A percentile compares a stretch with the other conserved stretches of the same genome.
Conservation (phyloP, 257 asterid genomes). For the Plantago elongata region DNA sequence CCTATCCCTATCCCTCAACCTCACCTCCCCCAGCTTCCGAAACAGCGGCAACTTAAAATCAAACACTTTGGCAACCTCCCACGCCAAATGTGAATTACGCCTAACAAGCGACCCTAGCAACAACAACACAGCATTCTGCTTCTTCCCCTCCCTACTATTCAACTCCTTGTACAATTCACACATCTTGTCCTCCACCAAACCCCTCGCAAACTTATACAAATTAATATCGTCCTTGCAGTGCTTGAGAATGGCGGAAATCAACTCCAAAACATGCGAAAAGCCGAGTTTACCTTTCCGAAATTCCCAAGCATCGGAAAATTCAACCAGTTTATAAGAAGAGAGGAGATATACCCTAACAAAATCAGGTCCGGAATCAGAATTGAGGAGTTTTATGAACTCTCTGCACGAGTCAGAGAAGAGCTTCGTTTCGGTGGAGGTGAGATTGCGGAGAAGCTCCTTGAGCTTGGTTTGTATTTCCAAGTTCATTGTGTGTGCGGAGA, state of each 20-base stretch:
- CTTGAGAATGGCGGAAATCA: slow-evolving; percentile 49
- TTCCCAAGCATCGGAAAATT: slow-evolving; percentile 77
- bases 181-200: slow-evolving; percentile 52
- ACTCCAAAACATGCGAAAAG: slow-evolving; percentile 40
- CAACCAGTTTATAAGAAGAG: slow-evolving; percentile 52
- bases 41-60: slow-evolving; percentile 58
- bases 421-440: slow-evolving; percentile 53
- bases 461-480: slow-evolving; percentile 43
- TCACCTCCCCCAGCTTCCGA: slow-evolving; percentile 49
- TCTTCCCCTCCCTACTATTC: slow-evolving; percentile 59
- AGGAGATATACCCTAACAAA: slow-evolving; percentile 35
- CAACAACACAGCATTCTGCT: slow-evolving; percentile 56
- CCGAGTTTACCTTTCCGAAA: slow-evolving; percentile 53
- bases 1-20: slow-evolving; percentile 49
- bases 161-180: slow-evolving; percentile 65
- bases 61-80: slow-evolving; percentile 66
- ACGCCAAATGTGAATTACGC: slow-evolving; percentile 62
- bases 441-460: slow-evolving; percentile 66
- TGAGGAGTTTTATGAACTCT: slow-evolving; percentile 55
- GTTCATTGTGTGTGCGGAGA: background rate
- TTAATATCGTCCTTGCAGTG: slow-evolving; percentile 30
- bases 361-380: slow-evolving; percentile 55
- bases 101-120: slow-evolving; percentile 60
- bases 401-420: slow-evolving; percentile 59
- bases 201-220: slow-evolving; percentile 60